Base-by-base conservation (phyloP, 176 grass and related monocot genomes). In the Poa annua region DNA sequence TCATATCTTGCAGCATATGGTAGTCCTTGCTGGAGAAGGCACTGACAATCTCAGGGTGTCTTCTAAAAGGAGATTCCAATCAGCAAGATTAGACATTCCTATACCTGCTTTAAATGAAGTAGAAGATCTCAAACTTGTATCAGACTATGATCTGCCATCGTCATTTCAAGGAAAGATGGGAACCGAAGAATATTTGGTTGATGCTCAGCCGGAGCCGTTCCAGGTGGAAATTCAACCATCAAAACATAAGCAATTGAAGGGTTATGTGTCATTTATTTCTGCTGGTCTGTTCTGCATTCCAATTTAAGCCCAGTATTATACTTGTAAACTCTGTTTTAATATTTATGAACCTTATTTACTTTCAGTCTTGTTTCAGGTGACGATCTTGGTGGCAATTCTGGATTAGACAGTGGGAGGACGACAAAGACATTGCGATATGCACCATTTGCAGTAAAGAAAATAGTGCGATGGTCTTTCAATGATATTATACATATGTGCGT, bases 1-100 rank as follows among this genome's bases (percentile, higher is more conserved):
- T 90, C 82, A 76, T 76, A 78, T 89, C 66, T 88, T 98, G 77
- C 85, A 90, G 85, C 85, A 70, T 67, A 91, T 95, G 89, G 59
- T 95, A 66, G 75, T 73, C 45, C 24, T 90, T 91, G 86, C 81
- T 69, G 84, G 79, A 76, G 85, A 62, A 78, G 48, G 15, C 6
- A 85, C 67, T 77, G 57, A 85, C 19, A 61, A 76, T 84, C 32
- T 92, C 59, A 91, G 78, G 77, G 16, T 85, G 61, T 92, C 95
- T 72, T 11, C 39, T 90, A 91, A 85, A 80, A 71, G 66, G 41
- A 84, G 83, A 86, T 88, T 75, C 24, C 89, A 25, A 35, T 85
- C 87, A 70, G 84, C 83, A 86, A 84, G 85, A 87, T 71, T 98
- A 83, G 96, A 98, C 76, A 93, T 98, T 90, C 91, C 92, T 88